These are phyloP conservation scores for Hypoxylon crocopeplum DNA, from an alignment of 495 filamentous ascomycete genomes.

Conservation along the genomic window DNA sequence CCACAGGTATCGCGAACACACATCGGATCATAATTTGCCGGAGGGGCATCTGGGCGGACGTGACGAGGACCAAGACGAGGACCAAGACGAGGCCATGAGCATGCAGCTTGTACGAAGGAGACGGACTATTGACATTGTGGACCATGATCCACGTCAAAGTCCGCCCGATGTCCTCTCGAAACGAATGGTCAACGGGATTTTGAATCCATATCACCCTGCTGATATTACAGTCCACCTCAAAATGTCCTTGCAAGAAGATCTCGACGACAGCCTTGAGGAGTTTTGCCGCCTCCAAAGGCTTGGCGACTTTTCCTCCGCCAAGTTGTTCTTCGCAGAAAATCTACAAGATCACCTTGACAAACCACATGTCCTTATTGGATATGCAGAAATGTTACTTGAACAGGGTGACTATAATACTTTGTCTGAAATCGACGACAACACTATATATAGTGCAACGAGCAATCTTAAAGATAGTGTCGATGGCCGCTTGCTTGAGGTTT, in stretches of 20 bases:
- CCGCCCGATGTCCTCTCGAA: neutral
- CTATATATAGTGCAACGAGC: neutral
- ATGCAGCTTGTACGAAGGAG: no score
- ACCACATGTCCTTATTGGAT: slow-evolving; percentile 30
- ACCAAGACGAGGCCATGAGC: no score
- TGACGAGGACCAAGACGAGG: no score
- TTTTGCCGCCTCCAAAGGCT: slow-evolving; percentile 28
- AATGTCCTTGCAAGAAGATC: slow-evolving; percentile 23
- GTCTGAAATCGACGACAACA: neutral
- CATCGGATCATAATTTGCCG: no score
- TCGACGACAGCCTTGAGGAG: slow-evolving; percentile 27
- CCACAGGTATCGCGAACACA: no score
- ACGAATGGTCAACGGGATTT: slow-evolving; percentile 15
- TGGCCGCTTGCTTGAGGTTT: neutral
- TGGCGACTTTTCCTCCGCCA: slow-evolving; percentile 25
- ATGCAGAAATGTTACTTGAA: slow-evolving; percentile 26
- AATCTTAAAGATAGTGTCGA: neutral
- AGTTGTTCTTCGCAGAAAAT: slow-evolving; percentile 15
- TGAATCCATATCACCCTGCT: slow-evolving; percentile 4
- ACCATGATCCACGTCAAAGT: neutral
- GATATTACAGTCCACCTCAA: slow-evolving; percentile 30
- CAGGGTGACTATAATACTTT: slow-evolving; percentile 27
- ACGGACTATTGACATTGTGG: no score
- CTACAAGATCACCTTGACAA: slow-evolving; percentile 21
- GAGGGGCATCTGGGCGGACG: no score